Evolutionary conservation across 257 asterid genomes (phyloP), one percentile per base, ranked within the genome.

Genomic region (Jaltomata sinuosa): DNA sequence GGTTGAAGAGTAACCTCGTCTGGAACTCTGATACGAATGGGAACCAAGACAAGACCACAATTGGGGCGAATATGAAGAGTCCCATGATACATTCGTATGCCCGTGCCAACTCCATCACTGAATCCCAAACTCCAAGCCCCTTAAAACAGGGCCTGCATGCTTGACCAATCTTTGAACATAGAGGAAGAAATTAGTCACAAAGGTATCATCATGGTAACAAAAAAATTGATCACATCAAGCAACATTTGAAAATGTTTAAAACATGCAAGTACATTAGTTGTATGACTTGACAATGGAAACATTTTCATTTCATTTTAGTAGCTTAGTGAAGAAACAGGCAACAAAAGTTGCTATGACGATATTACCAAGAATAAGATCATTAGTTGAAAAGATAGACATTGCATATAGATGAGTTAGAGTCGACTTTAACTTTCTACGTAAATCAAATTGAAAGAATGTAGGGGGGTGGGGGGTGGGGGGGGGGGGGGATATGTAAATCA

Each of bases 1-100:
- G 99, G 86, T 97, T 97, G 86, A 97, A 97, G 72, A 97, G 97
- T 84, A 97, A 87, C 50, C 99, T 87, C 1, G 98, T 94, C 83
- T 97, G 99, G 91, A 97, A 97, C 47, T 95, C 98, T 2, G 98
- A 90, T 19, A 97, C 94, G 16, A 95, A 97, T 1, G 98, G 99
- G 89, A 97, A 97, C 98, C 99, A 97, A 29, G 99, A 91, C 8
- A 95, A 64, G 21, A 97, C 90, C 2, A 92, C 99, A 8, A 95
- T 85, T 11, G 99, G 99, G 85, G 89, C 84, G 90, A 95, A 95
- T 83, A 97, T 91, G n/a, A 91, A 3, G 74, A 95, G 89, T 42
- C 99, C 99, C 99, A 94, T 97, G 83, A 97, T 84, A 62, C 91
- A 91, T 82, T 97, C 99, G 27, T 92, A 97, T 1, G 96, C 99